phyloP scores from a whole-genome alignment of 768 basidiomycete species.

The Melanogaster broomeanus region DNA sequence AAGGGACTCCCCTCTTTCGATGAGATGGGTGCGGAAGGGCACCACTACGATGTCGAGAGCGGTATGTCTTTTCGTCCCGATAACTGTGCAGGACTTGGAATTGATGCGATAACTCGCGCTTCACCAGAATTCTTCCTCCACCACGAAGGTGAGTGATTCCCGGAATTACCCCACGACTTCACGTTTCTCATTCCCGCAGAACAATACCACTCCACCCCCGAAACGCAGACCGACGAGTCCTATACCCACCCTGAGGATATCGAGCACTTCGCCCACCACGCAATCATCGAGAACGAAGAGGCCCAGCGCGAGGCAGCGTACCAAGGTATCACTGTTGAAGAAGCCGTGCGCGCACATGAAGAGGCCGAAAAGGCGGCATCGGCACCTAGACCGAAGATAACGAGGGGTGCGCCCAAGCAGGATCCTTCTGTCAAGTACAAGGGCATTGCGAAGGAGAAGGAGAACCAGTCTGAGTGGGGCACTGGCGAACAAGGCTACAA shows the following conservation, averaged over 20 bases:
- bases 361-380: constrained; percentile 23
- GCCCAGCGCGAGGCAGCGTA: constrained; percentile 81
- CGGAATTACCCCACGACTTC: neutral
- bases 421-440: constrained; percentile 67
- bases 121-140: constrained; percentile 89
- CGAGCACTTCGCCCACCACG: constrained; percentile 92
- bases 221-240: constrained; percentile 94
- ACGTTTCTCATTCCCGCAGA: constrained; percentile 45
- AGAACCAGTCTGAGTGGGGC: constrained; percentile 68
- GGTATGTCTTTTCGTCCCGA: constrained; percentile 49
- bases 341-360: constrained; percentile 60
- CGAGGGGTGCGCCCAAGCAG: constrained; percentile 60
- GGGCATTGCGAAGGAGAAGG: constrained; percentile 52
- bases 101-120: neutral
- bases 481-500: constrained; percentile 70
- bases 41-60: constrained; percentile 91
- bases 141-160: constrained; percentile 75
- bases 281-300: constrained; percentile 80
- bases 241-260: constrained; percentile 93
- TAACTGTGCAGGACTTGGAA: neutral
- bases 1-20: constrained; percentile 83
- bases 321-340: constrained; percentile 79
- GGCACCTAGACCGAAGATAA: constrained; percentile 50
- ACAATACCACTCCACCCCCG: constrained; percentile 91
- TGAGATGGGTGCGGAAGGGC: constrained; percentile 83